Base-by-base conservation (phyloP, 2,329 filamentous ascomycete species). In the Talaromyces pinophilus region DNA sequence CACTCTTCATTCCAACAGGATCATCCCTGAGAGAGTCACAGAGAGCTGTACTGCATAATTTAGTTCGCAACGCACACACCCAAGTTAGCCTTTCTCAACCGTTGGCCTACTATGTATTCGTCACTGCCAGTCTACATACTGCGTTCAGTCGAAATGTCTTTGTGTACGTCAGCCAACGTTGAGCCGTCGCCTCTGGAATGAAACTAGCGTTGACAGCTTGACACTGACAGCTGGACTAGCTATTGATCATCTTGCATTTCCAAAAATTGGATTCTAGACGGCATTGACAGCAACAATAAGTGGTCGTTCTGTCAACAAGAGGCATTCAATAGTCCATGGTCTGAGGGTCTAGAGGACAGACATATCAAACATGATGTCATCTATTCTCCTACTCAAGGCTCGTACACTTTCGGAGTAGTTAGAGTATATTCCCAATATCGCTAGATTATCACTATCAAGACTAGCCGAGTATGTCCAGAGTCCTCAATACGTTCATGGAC, bases 311-410 rank as follows among this genome's bases (percentile, higher is more conserved):
- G n/a, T 22, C 7, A 6, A 55, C 52, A 38, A 38, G 54, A 57
- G 33, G 3, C 33, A 38, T 22, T 55, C 33, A 38, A 40, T 57
- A 57, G 28, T 55, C 3, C 10, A 46, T 19, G 17, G 52, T 35
- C 28, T 13, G 30, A 35, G 52, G 22, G n/a, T 22, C 54, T 38
- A 57, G 19, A 35, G 52, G 30, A 35, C 52, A 22, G 52, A 57
- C 54, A 40, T 38, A 15, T 57, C 42, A 25, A 19, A 33, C 25
- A 30, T 62, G 46, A 62, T 62, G 46, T 62, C 60, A 54, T 54
- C 6, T 40, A 52, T 62, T 54, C 28, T 40, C 35, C 19, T 13
- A 10, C 22, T 22, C 17, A 22, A 35, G 17, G 10, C 52, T 55
- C n/a, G 19, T 19, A 44, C 11, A n/a, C 8, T 38, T 13, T 5